These are phyloP conservation scores for Nannochloropsis salina DNA, from an alignment of 108 stramenopile species.

Conservation along the genomic window DNA sequence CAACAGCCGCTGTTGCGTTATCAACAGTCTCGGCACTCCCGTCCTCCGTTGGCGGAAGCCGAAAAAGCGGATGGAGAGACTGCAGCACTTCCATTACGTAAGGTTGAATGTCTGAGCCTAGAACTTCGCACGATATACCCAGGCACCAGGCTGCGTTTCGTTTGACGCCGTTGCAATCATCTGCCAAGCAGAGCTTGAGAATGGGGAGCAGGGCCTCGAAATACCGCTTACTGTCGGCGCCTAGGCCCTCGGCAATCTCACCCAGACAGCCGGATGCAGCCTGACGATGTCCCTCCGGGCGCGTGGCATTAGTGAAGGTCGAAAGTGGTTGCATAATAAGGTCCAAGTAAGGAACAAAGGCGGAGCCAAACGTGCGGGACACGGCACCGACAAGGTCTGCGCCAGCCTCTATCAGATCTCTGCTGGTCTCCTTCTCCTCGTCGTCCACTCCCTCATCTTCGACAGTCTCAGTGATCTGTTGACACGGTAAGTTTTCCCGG, in stretches of 20 bases:
- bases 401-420: conserved; percentile 33
- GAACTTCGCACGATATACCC: conserved; percentile 75
- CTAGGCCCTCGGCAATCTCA: background rate
- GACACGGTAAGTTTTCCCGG: conserved; percentile 5
- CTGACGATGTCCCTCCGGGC: background rate
- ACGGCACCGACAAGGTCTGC: conserved; percentile 71
- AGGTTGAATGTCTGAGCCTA: conserved; percentile 52
- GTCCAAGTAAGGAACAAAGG: conserved; percentile 24
- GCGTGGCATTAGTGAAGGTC: background rate
- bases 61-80: conserved; percentile 73
- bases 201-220: conserved; percentile 58
- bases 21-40: conserved; percentile 71
- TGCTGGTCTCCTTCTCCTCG: conserved; percentile 67
- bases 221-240: conserved; percentile 55
- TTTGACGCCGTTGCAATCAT: conserved; percentile 75
- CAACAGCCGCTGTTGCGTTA: conserved; percentile 82
- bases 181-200: conserved; percentile 62
- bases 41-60: conserved; percentile 59
- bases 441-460: conserved; percentile 68
- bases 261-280: background rate
- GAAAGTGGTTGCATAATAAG: conserved; percentile 41
- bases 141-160: conserved; percentile 88
- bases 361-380: conserved; percentile 68
- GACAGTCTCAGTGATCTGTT: background rate
- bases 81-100: conserved; percentile 64